Percentiles rank a stretch among this genome's conserved stretches.
phyloP scores from a whole-genome alignment of 2,329 filamentous ascomycete species.

The Claviceps arundinis region DNA sequence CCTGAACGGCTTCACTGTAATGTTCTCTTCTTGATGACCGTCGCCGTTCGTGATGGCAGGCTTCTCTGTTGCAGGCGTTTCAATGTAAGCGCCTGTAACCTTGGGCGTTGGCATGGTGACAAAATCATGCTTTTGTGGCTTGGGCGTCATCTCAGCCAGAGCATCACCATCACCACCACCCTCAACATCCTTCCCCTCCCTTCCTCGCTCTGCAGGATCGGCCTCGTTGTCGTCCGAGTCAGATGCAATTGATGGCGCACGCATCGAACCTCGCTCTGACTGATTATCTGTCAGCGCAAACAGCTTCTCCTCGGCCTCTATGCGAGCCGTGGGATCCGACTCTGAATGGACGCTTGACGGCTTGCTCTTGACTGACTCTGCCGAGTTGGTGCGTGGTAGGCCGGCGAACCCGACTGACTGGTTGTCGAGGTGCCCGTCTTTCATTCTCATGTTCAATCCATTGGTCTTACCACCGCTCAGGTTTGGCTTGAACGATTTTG shows the following conservation, averaged over 20 bases:
- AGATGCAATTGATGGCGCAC: slow-evolving; percentile 30
- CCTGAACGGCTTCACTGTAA: slow-evolving; percentile 1
- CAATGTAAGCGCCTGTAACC: slow-evolving; percentile 42
- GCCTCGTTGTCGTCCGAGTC: slow-evolving; percentile 18
- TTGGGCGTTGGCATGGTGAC: slow-evolving; percentile 38
- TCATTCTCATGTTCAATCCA: slow-evolving; percentile 6
- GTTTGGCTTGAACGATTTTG: background rate
- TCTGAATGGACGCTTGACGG: slow-evolving; percentile 37
- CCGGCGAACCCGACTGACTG: slow-evolving; percentile 35
- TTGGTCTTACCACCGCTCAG: background rate
- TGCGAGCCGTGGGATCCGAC: slow-evolving; percentile 40
- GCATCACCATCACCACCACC: slow-evolving; percentile 13
- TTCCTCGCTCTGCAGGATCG: slow-evolving; percentile 6
- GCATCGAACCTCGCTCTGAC: slow-evolving; percentile 41
- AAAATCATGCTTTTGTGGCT: slow-evolving; percentile 29
- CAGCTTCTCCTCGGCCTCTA: slow-evolving; percentile 41
- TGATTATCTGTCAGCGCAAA: slow-evolving; percentile 42
- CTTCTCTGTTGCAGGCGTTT: slow-evolving; percentile 38
- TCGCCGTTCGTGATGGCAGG: slow-evolving; percentile 18
- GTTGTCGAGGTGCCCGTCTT: slow-evolving; percentile 15
- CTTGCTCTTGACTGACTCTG: slow-evolving; percentile 35
- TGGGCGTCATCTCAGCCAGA: slow-evolving; percentile 33
- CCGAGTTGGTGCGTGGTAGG: slow-evolving; percentile 28
- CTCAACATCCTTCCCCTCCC: slow-evolving; percentile 8
- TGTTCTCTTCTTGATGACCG: background rate